A percentile compares a stretch with the other conserved stretches of the same genome.
Conservation (phyloP, 2,329 filamentous ascomycete species). For the Zymoseptoria crescenta region DNA sequence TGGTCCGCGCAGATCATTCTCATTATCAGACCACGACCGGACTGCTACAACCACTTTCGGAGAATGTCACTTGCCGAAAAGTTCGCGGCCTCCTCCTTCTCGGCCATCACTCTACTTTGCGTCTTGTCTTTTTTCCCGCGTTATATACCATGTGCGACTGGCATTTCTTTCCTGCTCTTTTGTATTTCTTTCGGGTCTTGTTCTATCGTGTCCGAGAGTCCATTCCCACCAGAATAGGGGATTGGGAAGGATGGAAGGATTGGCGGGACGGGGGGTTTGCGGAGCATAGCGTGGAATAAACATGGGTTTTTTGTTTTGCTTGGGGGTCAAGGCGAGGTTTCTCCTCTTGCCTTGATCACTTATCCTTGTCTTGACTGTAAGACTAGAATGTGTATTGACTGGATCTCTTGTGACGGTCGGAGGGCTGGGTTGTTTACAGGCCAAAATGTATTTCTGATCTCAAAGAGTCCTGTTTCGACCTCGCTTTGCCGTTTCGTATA, state of each 20-base stretch:
- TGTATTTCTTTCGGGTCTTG: not conserved
- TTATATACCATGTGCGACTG: conserved; percentile 20
- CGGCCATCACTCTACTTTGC: conserved; percentile 4
- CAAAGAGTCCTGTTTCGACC: not conserved
- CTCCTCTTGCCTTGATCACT: not conserved
- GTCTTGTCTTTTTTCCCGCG: conserved; percentile 6
- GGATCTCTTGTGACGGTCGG: not conserved
- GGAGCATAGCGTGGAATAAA: not conserved
- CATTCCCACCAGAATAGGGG: not conserved
- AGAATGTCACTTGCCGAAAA: too few relatives aligned
- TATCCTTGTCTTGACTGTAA: not conserved
- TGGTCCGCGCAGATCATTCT: conserved; percentile 3
- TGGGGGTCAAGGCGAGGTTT: not conserved
- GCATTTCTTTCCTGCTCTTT: not conserved
- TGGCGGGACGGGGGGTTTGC: not conserved
- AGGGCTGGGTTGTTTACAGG: not conserved
- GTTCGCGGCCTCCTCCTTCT: not conserved
- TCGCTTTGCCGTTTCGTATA: not conserved
- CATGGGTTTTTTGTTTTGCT: not conserved
- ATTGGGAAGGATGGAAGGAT: not conserved
- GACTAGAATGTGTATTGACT: not conserved
- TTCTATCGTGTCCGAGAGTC: not conserved
- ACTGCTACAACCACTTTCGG: not conserved
- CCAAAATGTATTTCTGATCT: not conserved
- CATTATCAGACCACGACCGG: not conserved